A percentile compares a stretch with the other conserved stretches of the same genome.
Conservation (phyloP, 2,329 filamentous ascomycete species). For the Canariomyces notabilis region DNA sequence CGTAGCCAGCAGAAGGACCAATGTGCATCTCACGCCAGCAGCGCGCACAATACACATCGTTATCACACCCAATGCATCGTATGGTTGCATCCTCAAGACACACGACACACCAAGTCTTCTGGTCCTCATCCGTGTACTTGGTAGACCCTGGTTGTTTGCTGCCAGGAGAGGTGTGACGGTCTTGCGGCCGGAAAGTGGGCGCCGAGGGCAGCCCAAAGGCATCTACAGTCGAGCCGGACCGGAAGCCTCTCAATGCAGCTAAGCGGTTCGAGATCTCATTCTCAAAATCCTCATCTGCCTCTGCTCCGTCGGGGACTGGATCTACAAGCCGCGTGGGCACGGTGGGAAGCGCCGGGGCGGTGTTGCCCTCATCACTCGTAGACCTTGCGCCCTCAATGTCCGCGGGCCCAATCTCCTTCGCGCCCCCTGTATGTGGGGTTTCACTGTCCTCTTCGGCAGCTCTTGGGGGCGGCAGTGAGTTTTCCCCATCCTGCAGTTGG, state of each 20-base stretch:
- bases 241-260: constrained; percentile 43
- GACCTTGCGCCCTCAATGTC: not conserved
- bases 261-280: constrained; percentile 48
- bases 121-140: constrained; percentile 62
- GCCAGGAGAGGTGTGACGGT: constrained; percentile 28
- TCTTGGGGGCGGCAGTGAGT: constrained; percentile 3
- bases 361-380: constrained; percentile 6
- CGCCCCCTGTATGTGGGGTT: not conserved
- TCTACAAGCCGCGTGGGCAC: constrained; percentile 42
- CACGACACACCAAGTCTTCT: constrained; percentile 74
- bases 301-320: constrained; percentile 26
- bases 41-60: constrained; percentile 66
- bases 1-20: constrained; percentile 62
- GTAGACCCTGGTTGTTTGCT: constrained; percentile 36
- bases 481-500: constrained; percentile 41
- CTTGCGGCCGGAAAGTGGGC: constrained; percentile 45
- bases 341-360: constrained; percentile 39
- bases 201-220: constrained; percentile 44
- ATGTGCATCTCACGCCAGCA: constrained; percentile 82
- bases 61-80: constrained; percentile 65
- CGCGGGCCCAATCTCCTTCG: not conserved
- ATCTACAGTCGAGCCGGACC: constrained; percentile 22
- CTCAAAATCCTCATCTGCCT: constrained; percentile 30
- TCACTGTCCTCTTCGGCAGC: not conserved
- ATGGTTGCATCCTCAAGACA: constrained; percentile 75